These are phyloP conservation scores for Lasiodiplodia hormozganensis DNA, from an alignment of 2,329 filamentous ascomycete genomes.

Conservation along the genomic window DNA sequence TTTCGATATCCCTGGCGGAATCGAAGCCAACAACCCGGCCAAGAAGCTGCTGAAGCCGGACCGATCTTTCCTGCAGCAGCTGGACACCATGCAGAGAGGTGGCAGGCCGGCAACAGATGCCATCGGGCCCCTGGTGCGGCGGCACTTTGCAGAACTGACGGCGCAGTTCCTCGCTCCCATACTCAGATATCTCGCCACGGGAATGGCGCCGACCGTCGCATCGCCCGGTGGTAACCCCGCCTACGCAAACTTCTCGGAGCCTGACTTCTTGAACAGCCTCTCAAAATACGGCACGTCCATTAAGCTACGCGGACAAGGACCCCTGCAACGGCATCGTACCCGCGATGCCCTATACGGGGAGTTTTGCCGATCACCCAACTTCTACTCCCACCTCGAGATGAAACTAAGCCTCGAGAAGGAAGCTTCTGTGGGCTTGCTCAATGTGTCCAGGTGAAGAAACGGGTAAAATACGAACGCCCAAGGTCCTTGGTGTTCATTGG, in stretches of 20 bases:
- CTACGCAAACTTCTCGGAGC: constrained; percentile 48
- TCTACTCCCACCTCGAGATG: constrained; percentile 52
- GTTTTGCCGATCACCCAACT: constrained; percentile 49
- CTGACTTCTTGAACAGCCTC: constrained; percentile 46
- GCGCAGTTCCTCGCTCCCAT: constrained; percentile 50
- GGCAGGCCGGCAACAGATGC: constrained; percentile 27
- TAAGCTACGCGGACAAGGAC: constrained; percentile 46
- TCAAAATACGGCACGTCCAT: constrained; percentile 49
- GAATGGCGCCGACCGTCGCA: constrained; percentile 38
- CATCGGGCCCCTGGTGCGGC: constrained; percentile 47
- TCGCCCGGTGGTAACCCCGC: constrained; percentile 45
- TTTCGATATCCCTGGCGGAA: constrained; percentile 49
- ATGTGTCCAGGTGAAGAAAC: background rate
- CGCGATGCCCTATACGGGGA: constrained; percentile 46
- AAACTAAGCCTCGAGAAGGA: constrained; percentile 50
- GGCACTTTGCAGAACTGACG: constrained; percentile 51
- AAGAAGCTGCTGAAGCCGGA: constrained; percentile 50
- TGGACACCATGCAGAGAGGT: constrained; percentile 40
- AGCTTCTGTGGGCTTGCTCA: constrained; percentile 46
- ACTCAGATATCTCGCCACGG: constrained; percentile 49
- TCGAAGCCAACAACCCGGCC: constrained; percentile 44
- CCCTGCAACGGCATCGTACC: constrained; percentile 46
- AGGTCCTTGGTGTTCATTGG: constrained; percentile 7
- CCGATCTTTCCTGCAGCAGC: constrained; percentile 40
- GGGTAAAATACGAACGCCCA: background rate